A percentile compares a stretch with the other conserved stretches of the same genome.
These are phyloP conservation scores for Trifolium subterraneum DNA, from an alignment of 306 rosid species.

Conservation along the genomic window DNA sequence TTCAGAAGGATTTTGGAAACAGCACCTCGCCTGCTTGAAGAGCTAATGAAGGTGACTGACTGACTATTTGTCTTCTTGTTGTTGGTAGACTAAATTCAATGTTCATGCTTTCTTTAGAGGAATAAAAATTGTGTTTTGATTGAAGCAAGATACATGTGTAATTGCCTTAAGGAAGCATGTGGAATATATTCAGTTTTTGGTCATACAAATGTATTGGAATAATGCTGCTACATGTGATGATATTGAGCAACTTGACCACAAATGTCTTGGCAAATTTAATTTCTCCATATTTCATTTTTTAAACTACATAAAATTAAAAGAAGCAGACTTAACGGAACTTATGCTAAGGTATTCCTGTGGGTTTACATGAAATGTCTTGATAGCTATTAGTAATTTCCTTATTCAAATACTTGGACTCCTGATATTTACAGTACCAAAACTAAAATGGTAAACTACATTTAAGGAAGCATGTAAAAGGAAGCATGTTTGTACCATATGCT, in stretches of 20 bases:
- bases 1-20: constrained; percentile 85
- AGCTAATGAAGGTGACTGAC: constrained; percentile 85
- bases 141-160: background rate
- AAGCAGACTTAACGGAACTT: background rate
- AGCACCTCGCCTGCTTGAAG: constrained; percentile 98
- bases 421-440: constrained; percentile 9
- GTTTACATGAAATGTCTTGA: background rate
- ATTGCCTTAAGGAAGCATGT: background rate
- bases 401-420: constrained; percentile 14
- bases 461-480: too few relatives aligned
- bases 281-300: background rate
- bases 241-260: background rate
- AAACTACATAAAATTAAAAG: constrained; percentile 21
- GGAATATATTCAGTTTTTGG: constrained; percentile 28
- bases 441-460: constrained; percentile 31
- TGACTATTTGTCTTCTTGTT: constrained; percentile 38
- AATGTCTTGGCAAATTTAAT: background rate
- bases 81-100: constrained; percentile 30
- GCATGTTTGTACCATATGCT: constrained; percentile 9
- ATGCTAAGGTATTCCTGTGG: constrained; percentile 1
- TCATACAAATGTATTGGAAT: constrained; percentile 2
- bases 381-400: constrained; percentile 15
- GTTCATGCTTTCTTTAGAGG: constrained; percentile 26
- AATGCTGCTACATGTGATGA: background rate
- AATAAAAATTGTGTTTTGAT: background rate